phyloP scores from a whole-genome alignment of 164 flowering plant species.

The Protea cynaroides region DNA sequence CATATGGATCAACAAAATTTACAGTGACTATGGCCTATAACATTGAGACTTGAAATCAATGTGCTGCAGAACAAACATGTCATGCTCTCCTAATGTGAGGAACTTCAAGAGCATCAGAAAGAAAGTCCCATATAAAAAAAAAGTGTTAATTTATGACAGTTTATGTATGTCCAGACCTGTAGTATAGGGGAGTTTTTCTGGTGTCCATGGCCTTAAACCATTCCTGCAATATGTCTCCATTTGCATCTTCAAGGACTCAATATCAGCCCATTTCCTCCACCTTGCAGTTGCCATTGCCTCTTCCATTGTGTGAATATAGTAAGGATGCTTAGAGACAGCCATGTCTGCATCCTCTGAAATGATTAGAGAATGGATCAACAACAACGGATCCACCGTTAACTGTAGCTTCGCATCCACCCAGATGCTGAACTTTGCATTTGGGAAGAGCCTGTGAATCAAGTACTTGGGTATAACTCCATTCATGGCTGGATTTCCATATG shows the following conservation, averaged over 20 bases:
- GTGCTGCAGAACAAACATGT: too few species aligned
- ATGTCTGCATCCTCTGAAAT: constrained; percentile 54
- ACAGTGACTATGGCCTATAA: too few species aligned
- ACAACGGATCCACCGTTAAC: constrained; percentile 71
- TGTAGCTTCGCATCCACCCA: constrained; percentile 93
- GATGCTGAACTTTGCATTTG: constrained; percentile 71
- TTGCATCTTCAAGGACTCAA: constrained; percentile 53
- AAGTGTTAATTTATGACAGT: too few species aligned
- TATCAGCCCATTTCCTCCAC: constrained; percentile 91
- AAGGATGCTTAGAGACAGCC: constrained; percentile 90
- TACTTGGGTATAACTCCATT: constrained; percentile 84
- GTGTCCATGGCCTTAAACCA: constrained; percentile 80
- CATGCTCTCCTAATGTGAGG: too few species aligned
- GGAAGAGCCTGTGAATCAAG: constrained; percentile 77
- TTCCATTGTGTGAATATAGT: constrained; percentile 73
- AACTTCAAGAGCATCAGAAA: too few species aligned
- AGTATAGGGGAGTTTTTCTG: constrained; percentile 60
- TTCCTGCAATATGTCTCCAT: constrained; percentile 88
- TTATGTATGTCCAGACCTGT: constrained; percentile 54
- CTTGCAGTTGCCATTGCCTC: constrained; percentile 96
- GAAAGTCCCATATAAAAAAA: too few species aligned
- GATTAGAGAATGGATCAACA: constrained; percentile 66
- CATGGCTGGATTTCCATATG: constrained; percentile 75
- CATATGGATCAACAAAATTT: too few species aligned
- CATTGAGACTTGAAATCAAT: too few species aligned